Base-by-base conservation (phyloP, 441 rosid genomes). In the Populus hybrid region DNA sequence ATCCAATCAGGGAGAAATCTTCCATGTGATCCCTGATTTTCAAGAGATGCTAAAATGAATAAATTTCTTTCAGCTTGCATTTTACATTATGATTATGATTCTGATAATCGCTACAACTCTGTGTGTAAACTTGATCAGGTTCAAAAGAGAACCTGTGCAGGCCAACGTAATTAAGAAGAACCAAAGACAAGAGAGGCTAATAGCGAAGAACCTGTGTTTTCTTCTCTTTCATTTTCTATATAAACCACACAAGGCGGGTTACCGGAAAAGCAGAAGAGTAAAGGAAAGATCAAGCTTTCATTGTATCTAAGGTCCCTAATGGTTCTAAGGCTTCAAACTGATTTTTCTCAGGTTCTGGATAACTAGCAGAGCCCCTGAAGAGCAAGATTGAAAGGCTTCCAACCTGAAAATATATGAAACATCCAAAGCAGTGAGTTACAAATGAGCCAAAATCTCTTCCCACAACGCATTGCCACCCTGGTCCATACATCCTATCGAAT, bases 391-490 rank as follows among this genome's bases (percentile, higher is more conserved):
- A 80, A 16, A 83, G 85, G 36, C 85, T 81, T 20, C 83, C 89
- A 80, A 86, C 83, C 2, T 86, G 79, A 69, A 86, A 86, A 71
- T 86, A 83, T 3, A 86, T 83, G 82, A 86, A 86, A 76, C 87
- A 80, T 5, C 89, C 87, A 18, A 82, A 81, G 26, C 86, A 73
- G 64, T 86, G 87, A n/a, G 89, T 86, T 63, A 86, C 87, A 71
- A 75, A 86, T 5, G 89, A 84, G 20, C 89, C 89, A 70, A 84
- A 86, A 77, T 74, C 85, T 36, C 83, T 81, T 11, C 89, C 89
- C 84, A 86, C 87, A 9, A 84, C 84, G 79, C 89, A 86, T 70
- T 86, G 89, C 89, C 89, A 86, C 16, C 87, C 87, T 28, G 89
- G 86, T 14, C 89, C 89, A 74, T 84, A 84, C 38, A 73, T 81